These are phyloP conservation scores for Wallacemonas sp. DNA, from an alignment of 208 protist species.

Conservation along the genomic window DNA sequence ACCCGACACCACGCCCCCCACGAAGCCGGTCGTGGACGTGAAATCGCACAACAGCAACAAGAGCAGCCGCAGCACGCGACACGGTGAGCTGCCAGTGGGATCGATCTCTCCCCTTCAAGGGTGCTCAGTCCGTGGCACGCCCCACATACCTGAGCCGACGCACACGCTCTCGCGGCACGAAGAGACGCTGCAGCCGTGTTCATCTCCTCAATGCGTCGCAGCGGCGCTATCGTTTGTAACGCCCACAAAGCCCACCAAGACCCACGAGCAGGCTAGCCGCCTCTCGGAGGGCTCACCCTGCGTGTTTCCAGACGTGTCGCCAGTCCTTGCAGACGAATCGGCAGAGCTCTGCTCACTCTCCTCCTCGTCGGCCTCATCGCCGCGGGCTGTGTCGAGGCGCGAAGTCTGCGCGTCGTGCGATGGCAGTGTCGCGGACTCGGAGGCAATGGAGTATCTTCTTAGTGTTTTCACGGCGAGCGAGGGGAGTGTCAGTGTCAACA, in stretches of 20 bases:
- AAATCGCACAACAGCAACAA: too few species aligned
- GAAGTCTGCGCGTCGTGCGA: not conserved
- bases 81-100: too few species aligned
- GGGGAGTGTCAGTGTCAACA: not conserved
- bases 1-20: too few species aligned
- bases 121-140: too few species aligned
- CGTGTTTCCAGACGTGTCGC: not conserved
- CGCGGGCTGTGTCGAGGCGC: too few species aligned
- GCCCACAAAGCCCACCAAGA: not conserved
- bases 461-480: slow-evolving; percentile 24
- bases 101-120: not conserved
- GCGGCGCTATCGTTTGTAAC: not conserved
- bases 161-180: not conserved
- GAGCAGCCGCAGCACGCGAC: too few species aligned
- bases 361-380: not conserved
- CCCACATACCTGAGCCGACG: not conserved
- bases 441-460: slow-evolving; percentile 34
- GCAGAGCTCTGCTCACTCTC: not conserved
- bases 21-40: not conserved
- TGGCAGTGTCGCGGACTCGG: not conserved
- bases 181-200: not conserved
- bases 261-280: not conserved
- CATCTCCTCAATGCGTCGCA: not conserved
- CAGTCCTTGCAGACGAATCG: not conserved
- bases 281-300: not conserved